Evolutionary conservation across 2,329 filamentous ascomycete genomes (phyloP).

Genomic region (Nakataea oryzae): DNA sequence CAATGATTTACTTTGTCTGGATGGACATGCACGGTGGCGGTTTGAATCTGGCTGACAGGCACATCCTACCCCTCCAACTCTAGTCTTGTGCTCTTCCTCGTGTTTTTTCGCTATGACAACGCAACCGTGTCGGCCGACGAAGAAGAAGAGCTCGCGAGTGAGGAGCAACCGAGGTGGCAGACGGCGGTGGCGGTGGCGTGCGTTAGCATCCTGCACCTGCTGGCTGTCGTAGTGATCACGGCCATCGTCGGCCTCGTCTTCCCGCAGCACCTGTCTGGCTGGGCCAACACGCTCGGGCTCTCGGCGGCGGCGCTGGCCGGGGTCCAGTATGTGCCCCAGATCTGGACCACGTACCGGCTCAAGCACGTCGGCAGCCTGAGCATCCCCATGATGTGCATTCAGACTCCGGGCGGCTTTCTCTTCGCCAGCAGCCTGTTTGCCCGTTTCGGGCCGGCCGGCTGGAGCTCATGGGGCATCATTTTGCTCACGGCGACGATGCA

Average conservation of each 20-base stretch:
- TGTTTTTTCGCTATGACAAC: slow-evolving; percentile 72
- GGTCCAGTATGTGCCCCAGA: slow-evolving; percentile 91
- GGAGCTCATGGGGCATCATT: slow-evolving; percentile 94
- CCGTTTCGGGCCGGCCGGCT: slow-evolving; percentile 70
- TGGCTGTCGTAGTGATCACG: slow-evolving; percentile 60
- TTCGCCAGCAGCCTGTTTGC: slow-evolving; percentile 78
- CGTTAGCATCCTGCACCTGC: slow-evolving; percentile 63
- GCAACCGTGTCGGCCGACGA: slow-evolving; percentile 37
- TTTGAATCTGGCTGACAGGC: not conserved
- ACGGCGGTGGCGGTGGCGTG: slow-evolving; percentile 68
- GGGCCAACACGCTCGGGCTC: slow-evolving; percentile 80
- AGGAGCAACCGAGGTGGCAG: slow-evolving; percentile 57
- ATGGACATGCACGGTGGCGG: no score
- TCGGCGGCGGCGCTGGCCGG: slow-evolving; percentile 68
- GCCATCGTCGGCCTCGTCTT: slow-evolving; percentile 54
- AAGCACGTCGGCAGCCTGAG: slow-evolving; percentile 85
- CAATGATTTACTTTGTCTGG: not conserved
- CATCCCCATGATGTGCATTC: slow-evolving; percentile 97
- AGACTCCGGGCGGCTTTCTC: slow-evolving; percentile 84
- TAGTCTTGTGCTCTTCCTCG: slow-evolving; percentile 84
- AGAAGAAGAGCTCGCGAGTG: slow-evolving; percentile 26
- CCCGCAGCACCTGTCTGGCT: slow-evolving; percentile 56
- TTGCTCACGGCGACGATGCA: slow-evolving; percentile 80
- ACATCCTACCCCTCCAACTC: not conserved
- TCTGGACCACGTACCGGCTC: slow-evolving; percentile 78